phyloP scores from a whole-genome alignment of 352 stramenopile genomes.

The Thalassiosira ordinaria region DNA sequence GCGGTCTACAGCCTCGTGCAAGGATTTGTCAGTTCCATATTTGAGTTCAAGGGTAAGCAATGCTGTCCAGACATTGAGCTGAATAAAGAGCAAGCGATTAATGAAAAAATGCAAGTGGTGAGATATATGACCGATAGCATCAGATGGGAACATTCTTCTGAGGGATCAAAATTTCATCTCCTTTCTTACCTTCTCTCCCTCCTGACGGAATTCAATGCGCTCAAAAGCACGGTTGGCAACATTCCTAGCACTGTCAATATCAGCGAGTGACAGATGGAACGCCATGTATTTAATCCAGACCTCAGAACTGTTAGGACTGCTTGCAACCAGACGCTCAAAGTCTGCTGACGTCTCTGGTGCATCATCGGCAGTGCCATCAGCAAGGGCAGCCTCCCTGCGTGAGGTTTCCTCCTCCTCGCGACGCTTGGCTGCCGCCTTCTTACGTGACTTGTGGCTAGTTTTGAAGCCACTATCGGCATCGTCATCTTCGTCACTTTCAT shows the following conservation, averaged over 20 bases:
- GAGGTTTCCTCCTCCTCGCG: slow-evolving; percentile 82
- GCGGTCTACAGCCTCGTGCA: slow-evolving; percentile 91
- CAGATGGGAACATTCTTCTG: background rate
- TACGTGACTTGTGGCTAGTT: slow-evolving; percentile 73
- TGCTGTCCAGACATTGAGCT: slow-evolving; percentile 95
- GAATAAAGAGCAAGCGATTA: slow-evolving; percentile 3
- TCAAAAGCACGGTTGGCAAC: slow-evolving; percentile 92
- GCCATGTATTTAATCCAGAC: slow-evolving; percentile 98
- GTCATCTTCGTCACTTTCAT: slow-evolving; percentile 83
- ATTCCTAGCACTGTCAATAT: slow-evolving; percentile 91
- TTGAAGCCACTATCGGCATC: slow-evolving; percentile 66
- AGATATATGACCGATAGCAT: background rate
- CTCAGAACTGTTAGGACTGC: slow-evolving; percentile 94
- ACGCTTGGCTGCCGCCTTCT: slow-evolving; percentile 76
- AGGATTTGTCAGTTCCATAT: slow-evolving; percentile 91
- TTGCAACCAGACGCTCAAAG: slow-evolving; percentile 94
- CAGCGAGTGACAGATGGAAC: slow-evolving; percentile 94
- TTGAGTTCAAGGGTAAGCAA: slow-evolving; percentile 96
- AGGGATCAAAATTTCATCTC: background rate
- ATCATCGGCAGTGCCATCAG: slow-evolving; percentile 89
- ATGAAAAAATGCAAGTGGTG: background rate
- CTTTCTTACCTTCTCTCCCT: slow-evolving; percentile 90
- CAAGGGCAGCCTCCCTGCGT: slow-evolving; percentile 89
- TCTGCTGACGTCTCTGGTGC: slow-evolving; percentile 92
- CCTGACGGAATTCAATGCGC: slow-evolving; percentile 93